phyloP scores from a whole-genome alignment of 2,329 filamentous ascomycete species.

The Mollisiaceae sp. region DNA sequence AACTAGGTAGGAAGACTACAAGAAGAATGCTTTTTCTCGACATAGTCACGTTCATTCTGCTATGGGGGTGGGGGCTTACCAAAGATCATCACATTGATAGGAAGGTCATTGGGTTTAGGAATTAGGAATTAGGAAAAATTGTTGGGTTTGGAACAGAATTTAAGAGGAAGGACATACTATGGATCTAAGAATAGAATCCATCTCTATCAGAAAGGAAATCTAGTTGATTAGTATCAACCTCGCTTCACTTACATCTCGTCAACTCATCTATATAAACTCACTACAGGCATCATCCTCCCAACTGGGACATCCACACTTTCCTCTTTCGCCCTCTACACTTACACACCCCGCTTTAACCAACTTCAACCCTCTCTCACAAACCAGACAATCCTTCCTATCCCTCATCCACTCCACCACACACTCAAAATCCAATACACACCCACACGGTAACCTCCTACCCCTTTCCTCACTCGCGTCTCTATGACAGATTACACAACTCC shows the following conservation, averaged over 20 bases:
- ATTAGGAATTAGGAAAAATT: too few species aligned
- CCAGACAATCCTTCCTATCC: constrained; percentile 5
- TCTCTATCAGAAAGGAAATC: background rate
- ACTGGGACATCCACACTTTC: background rate
- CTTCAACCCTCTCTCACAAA: constrained; percentile 1
- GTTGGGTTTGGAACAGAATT: too few species aligned
- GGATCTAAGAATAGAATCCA: background rate
- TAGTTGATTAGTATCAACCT: background rate
- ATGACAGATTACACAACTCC: constrained; percentile 4
- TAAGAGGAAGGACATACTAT: too few species aligned
- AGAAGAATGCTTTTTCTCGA: too few species aligned
- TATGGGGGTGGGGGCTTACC: too few species aligned
- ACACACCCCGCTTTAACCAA: constrained; percentile 6
- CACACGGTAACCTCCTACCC: constrained; percentile 9
- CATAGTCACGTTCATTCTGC: too few species aligned
- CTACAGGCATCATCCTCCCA: constrained; percentile 1
- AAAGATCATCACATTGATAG: too few species aligned
- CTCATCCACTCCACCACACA: constrained; percentile 9
- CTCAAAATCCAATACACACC: constrained; percentile 11
- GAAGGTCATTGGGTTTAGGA: too few species aligned
- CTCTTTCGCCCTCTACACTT: background rate
- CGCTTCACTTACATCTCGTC: background rate
- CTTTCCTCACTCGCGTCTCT: background rate
- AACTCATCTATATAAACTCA: background rate
- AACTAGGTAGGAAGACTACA: too few species aligned